Base-by-base conservation (phyloP, 1,284 basidiomycete genomes). In the Ustilago curta region DNA sequence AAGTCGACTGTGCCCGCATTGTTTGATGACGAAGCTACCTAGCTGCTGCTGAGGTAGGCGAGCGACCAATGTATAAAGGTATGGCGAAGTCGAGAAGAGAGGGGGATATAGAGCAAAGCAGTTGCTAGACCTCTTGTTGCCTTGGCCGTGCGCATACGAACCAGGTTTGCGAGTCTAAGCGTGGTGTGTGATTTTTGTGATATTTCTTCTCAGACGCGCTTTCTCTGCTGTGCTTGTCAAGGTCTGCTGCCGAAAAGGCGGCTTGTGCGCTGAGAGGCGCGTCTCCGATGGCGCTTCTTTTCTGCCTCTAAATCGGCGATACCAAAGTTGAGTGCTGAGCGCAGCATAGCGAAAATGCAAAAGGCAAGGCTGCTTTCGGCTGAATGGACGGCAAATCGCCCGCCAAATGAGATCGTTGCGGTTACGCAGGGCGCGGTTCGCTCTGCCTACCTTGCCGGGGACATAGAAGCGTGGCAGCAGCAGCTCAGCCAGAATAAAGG, bases 1-100 rank as follows among this genome's bases (percentile, higher is more conserved):
- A 54, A 32, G 62, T 51, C 58, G 61, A 37, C 50, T 42, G 47
- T 48, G 68, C 44, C 37, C 40, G 56, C 62, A 70, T 23, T 50
- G 60, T 65, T 48, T 65, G 52, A 45, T 54, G 45, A 49, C 44
- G 9, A 39, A 31, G 55, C 45, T 48, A 37, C 37, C 44, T 56
- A n/a, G n/a, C n/a, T 25, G 23, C 35, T 35, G 16, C 11, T 8
- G 6, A 16, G 35, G 4, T 37, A 37, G 35, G 35, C 4, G 4
- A 14, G 35, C 16, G 35, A 37, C 35, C 35, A 37, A 37, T 37
- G 6, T n/a, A 23, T 31, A n/a, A 14, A n/a, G 25, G 44, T 4
- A 18, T 21, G 27, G 52, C 31, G 35, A 32, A 44, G 35, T 58
- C 9, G n/a, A 35, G 48, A 49, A 47, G 14, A 35, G 19, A 14